A percentile compares a stretch with the other conserved stretches of the same genome.
Conservation (phyloP, 1,139 yeast species). For the Pichia sp. region DNA sequence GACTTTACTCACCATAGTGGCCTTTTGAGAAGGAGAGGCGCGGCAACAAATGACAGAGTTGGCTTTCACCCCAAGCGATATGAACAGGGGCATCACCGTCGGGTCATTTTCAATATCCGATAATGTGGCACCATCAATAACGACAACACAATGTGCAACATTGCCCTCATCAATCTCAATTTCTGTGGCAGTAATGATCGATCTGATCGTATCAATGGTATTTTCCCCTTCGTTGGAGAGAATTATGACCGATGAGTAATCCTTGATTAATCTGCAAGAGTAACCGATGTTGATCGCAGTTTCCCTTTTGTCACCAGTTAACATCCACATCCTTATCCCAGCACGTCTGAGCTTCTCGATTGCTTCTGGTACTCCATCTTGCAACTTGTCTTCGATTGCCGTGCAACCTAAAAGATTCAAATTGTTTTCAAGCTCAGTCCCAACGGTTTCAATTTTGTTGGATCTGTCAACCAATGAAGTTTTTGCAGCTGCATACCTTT, state of each 20-base stretch:
- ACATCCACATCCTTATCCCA: slow-evolving; percentile 94
- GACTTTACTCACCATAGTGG: slow-evolving; percentile 77
- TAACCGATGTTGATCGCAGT: slow-evolving; percentile 97
- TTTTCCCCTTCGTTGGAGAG: slow-evolving; percentile 49
- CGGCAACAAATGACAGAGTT: slow-evolving; percentile 94
- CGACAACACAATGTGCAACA: slow-evolving; percentile 91
- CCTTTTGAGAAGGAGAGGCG: slow-evolving; percentile 96
- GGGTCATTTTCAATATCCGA: slow-evolving; percentile 67
- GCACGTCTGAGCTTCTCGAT: slow-evolving; percentile 90
- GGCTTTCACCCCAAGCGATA: slow-evolving; percentile 79
- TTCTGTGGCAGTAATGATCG: slow-evolving; percentile 56
- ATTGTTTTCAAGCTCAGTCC: slow-evolving; percentile 63
- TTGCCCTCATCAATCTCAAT: slow-evolving; percentile 60
- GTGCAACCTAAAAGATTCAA: slow-evolving; percentile 83
- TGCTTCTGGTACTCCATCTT: slow-evolving; percentile 92
- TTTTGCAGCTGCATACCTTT: slow-evolving; percentile 68
- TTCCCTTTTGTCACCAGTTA: slow-evolving; percentile 96
- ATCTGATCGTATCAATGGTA: slow-evolving; percentile 43
- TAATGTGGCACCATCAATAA: slow-evolving; percentile 86
- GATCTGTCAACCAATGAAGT: slow-evolving; percentile 69
- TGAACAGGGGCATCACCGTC: slow-evolving; percentile 65
- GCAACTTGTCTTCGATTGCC: slow-evolving; percentile 95
- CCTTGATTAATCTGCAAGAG: slow-evolving; percentile 88
- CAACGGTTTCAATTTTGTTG: slow-evolving; percentile 63
- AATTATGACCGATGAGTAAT: slow-evolving; percentile 83